Evolutionary conservation across 2,329 filamentous ascomycete species (phyloP).

Genomic region (Ophiostoma australiae): DNA sequence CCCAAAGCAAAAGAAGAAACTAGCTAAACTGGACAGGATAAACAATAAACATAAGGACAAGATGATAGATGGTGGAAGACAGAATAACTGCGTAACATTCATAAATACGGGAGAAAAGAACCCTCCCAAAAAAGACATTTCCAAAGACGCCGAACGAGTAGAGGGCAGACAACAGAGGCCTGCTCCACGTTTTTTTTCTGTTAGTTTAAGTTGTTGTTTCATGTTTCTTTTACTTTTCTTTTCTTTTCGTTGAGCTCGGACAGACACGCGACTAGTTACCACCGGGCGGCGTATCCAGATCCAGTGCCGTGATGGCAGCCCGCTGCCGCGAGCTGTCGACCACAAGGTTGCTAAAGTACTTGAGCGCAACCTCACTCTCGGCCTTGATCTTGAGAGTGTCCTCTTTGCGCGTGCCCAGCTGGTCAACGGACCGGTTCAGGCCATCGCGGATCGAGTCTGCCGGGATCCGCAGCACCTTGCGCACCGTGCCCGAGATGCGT

Average conservation of each 20-base stretch:
- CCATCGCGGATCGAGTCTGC: conserved; percentile 80
- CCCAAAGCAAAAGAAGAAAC: background rate
- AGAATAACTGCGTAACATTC: conserved; percentile 14
- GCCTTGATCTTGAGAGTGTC: conserved; percentile 75
- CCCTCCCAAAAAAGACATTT: background rate
- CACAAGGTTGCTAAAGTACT: conserved; percentile 86
- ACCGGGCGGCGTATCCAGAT: conserved; percentile 42
- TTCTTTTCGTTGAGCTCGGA: background rate
- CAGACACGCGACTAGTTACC: background rate
- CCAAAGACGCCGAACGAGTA: background rate
- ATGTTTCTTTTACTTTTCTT: background rate
- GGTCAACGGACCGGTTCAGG: conserved; percentile 79
- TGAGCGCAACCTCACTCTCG: conserved; percentile 80
- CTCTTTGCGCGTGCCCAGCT: conserved; percentile 70
- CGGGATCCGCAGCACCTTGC: conserved; percentile 81
- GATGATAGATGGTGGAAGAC: background rate
- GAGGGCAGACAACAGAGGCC: background rate
- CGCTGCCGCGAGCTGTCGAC: conserved; percentile 56
- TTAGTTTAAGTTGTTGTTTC: background rate
- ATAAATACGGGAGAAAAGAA: conserved; percentile 1
- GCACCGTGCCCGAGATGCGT: conserved; percentile 79
- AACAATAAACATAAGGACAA: background rate
- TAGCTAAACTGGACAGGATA: background rate
- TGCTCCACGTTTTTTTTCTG: background rate
- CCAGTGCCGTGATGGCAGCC: conserved; percentile 46